phyloP scores from a whole-genome alignment of 306 rosid genomes.

The Ziziphus jujuba region DNA sequence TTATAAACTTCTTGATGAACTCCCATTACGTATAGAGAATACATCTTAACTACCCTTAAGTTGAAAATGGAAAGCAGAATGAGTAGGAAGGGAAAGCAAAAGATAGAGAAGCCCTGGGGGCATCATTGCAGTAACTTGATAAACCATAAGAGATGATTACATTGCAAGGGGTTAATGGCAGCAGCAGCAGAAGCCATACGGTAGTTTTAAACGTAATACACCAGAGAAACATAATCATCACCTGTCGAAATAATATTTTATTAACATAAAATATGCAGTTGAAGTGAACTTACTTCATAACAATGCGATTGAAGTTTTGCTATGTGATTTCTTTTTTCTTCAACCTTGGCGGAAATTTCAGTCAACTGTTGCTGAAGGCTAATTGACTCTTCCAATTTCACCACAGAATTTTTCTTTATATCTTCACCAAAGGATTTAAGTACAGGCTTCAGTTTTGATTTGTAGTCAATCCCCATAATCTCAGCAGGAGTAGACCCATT shows the following conservation, averaged over 20 bases:
- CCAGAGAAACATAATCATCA: background rate
- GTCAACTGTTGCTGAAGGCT: slow-evolving; percentile 57
- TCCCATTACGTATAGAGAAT: too few species aligned
- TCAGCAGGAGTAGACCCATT: slow-evolving; percentile 72
- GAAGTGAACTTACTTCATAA: slow-evolving; percentile 55
- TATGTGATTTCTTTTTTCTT: slow-evolving; percentile 55
- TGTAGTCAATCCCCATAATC: slow-evolving; percentile 81
- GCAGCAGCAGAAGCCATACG: too few species aligned
- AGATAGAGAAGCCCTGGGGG: too few species aligned
- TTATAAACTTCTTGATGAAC: too few species aligned
- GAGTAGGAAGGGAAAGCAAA: too few species aligned
- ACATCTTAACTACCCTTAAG: too few species aligned
- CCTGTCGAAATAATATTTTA: background rate
- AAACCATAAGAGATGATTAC: too few species aligned
- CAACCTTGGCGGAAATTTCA: slow-evolving; percentile 54
- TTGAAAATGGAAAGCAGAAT: too few species aligned
- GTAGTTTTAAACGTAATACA: too few species aligned
- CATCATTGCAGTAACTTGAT: too few species aligned
- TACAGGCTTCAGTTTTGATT: slow-evolving; percentile 57
- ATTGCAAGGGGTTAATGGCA: too few species aligned
- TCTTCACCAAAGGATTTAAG: slow-evolving; percentile 53
- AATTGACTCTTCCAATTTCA: slow-evolving; percentile 57
- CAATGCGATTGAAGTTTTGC: slow-evolving; percentile 43
- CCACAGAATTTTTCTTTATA: slow-evolving; percentile 63
- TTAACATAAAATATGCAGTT: background rate